A percentile compares a stretch with the other conserved stretches of the same genome.
phyloP scores from a whole-genome alignment of 805 yeast species.

The Ogataea nakhonphanomensis region DNA sequence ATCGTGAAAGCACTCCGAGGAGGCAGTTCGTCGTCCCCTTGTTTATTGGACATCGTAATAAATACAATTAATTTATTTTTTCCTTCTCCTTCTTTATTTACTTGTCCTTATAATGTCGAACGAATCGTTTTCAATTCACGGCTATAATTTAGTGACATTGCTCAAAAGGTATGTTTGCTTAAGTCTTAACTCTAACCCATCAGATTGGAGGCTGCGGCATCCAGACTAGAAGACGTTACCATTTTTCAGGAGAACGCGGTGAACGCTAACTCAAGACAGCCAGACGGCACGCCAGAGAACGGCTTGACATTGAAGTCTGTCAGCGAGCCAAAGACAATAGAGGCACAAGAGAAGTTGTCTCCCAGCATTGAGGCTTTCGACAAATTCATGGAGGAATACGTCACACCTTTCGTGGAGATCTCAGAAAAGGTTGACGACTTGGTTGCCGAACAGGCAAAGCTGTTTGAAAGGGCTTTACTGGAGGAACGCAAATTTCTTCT shows the following conservation, averaged over 20 bases:
- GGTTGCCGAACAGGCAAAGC: conserved; percentile 53
- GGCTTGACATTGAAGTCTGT: conserved; percentile 18
- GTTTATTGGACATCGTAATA: conserved; percentile 8
- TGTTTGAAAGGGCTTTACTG: conserved; percentile 51
- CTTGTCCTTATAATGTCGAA: conserved; percentile 20
- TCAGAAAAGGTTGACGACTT: conserved; percentile 55
- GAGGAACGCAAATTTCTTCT: conserved; percentile 57
- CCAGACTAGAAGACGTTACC: conserved; percentile 81
- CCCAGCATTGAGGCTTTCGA: conserved; percentile 47
- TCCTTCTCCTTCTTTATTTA: conserved; percentile 1
- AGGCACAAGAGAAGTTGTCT: conserved; percentile 38
- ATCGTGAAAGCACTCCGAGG: conserved; percentile 43
- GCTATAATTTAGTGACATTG: conserved; percentile 82
- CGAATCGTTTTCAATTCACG: conserved; percentile 58
- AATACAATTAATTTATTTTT: neutral
- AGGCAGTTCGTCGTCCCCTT: conserved; percentile 30
- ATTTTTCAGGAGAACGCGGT: conserved; percentile 60
- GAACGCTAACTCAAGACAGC: neutral
- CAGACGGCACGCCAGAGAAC: neutral
- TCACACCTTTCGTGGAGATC: conserved; percentile 56
- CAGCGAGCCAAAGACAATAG: conserved; percentile 20
- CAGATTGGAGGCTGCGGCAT: conserved; percentile 80
- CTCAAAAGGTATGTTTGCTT: conserved; percentile 50
- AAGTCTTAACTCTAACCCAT: conserved; percentile 4
- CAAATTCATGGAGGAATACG: conserved; percentile 44